Evolutionary conservation across 768 basidiomycete genomes (phyloP), one percentile per base, ranked within the genome.

Genomic region (Daedaleopsis sinensis): DNA sequence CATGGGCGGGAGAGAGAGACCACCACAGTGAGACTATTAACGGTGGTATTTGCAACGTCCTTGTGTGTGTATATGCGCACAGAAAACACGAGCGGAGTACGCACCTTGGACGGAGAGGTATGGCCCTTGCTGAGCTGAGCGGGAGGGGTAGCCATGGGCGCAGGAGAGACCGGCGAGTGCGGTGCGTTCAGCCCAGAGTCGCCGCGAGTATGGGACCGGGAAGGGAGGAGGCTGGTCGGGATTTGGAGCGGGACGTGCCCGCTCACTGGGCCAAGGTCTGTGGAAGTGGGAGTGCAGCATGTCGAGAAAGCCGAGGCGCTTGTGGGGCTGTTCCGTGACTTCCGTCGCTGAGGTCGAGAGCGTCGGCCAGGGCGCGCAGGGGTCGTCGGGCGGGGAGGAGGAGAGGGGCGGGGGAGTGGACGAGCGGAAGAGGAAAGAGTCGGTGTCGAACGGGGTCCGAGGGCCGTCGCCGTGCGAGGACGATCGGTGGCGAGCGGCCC

Each of bases 71-170:
- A n/a, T n/a, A n/a, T n/a, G n/a, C n/a, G n/a, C n/a, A n/a, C n/a
- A n/a, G n/a, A n/a, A n/a, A n/a, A 32, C 27, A 32, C 27, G 27
- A 32, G 27, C 27, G 27, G 7, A 32, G 7, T 32, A 32, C 56
- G 35, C 58, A 76, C 73, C 68, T 75, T 76, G 35, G 72, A 70
- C 2, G 74, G 73, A 1, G 72, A 74, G 8, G 66, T 58, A 54
- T 74, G 69, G 8, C 57, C 68, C 58, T 70, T 72, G 21, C 49
- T 23, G 23, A 38, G 54, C 54, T 65, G 69, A 11, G 51, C 63
- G n/a, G 67, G 68, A 1, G 64, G 23, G 5, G 68, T 42, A 5
- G 70, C 62, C 65, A 72, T 70, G 18, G 52, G 53, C 1, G 70
- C 68, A 13, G 66, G 56, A 13, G 54, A 42, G 3, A 35, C 24